phyloP scores from a whole-genome alignment of 2,329 filamentous ascomycete species.

The Cercospora citrullina region DNA sequence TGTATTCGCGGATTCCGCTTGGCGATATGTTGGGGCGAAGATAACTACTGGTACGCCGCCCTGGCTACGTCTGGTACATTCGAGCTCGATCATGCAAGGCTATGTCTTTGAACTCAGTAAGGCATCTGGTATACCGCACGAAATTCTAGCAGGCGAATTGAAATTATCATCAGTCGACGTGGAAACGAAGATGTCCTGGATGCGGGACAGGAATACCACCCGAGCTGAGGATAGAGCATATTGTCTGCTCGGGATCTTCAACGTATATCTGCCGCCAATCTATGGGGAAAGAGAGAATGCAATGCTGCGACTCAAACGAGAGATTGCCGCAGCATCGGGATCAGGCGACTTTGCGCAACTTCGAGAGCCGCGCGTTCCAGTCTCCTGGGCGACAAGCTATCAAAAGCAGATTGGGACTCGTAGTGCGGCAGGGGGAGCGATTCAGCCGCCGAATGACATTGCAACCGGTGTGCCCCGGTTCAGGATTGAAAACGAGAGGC shows the following conservation, averaged over 20 bases:
- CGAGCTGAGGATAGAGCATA: neutral
- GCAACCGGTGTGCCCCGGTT: neutral
- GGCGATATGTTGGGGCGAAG: neutral
- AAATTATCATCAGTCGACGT: neutral
- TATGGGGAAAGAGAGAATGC: slow-evolving; percentile 1
- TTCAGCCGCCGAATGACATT: neutral
- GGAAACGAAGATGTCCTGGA: neutral
- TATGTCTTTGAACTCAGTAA: neutral
- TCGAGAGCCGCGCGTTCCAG: neutral
- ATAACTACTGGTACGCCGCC: neutral
- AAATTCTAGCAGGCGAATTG: neutral
- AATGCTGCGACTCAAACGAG: neutral
- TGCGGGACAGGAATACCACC: neutral
- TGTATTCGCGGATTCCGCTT: neutral
- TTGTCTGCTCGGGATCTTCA: neutral
- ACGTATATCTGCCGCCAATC: neutral
- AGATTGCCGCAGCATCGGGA: neutral
- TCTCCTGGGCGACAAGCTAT: neutral
- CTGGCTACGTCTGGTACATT: neutral
- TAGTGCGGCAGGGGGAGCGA: neutral
- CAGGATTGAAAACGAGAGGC: neutral
- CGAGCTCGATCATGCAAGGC: neutral
- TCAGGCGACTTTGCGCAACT: neutral
- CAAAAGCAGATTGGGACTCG: neutral
- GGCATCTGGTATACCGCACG: neutral